phyloP scores from a whole-genome alignment of 805 yeast genomes.

The Yamadazyma philogaea region DNA sequence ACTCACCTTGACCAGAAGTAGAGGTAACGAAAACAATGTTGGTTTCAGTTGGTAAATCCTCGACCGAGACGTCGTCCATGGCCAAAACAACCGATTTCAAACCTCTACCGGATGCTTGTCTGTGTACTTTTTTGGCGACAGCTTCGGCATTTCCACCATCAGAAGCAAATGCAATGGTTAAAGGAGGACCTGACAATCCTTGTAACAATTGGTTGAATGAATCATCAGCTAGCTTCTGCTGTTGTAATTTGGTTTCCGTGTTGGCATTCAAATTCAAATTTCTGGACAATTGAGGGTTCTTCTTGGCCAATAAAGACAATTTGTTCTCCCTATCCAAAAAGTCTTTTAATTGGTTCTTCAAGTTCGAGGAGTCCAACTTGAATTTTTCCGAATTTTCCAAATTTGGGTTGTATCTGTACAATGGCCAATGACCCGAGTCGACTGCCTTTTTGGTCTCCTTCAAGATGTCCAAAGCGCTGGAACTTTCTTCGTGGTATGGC shows the following conservation, averaged over 20 bases:
- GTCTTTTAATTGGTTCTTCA: constrained; percentile 69
- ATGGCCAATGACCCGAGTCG: constrained; percentile 95
- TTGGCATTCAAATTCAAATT: constrained; percentile 63
- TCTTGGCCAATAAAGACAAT: constrained; percentile 68
- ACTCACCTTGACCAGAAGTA: constrained; percentile 85
- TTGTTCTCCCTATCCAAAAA: constrained; percentile 90
- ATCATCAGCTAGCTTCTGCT: constrained; percentile 64
- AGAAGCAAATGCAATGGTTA: constrained; percentile 81
- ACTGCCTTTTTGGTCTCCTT: constrained; percentile 88
- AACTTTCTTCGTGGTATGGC: constrained; percentile 66
- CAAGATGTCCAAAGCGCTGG: constrained; percentile 68
- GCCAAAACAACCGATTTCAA: constrained; percentile 62
- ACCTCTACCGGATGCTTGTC: constrained; percentile 79
- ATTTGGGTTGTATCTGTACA: constrained; percentile 79
- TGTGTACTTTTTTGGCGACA: constrained; percentile 72
- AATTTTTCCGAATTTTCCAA: constrained; percentile 55
- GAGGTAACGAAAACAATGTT: constrained; percentile 68
- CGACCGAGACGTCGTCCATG: constrained; percentile 70
- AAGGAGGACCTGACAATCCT: constrained; percentile 89
- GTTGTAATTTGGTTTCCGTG: constrained; percentile 53
- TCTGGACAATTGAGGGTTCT: constrained; percentile 73
- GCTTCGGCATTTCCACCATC: constrained; percentile 89
- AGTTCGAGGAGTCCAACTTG: constrained; percentile 78
- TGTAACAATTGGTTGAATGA: constrained; percentile 77
- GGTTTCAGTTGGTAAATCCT: constrained; percentile 68